phyloP scores from a whole-genome alignment of 2,329 filamentous ascomycete genomes.

The Malbranchea cinnamomea region DNA sequence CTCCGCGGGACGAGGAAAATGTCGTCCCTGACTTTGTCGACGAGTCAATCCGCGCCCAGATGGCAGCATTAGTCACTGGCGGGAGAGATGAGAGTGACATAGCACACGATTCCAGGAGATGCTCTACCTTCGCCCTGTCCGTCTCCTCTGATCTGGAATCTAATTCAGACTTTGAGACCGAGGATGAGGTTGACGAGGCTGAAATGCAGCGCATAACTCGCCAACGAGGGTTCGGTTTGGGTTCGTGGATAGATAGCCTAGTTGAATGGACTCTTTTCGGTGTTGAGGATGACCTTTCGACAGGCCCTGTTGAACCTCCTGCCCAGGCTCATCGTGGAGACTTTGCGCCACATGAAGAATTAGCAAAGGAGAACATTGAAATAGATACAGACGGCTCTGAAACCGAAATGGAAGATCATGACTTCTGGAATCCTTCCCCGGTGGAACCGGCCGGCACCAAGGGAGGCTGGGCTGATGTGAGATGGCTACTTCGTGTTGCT shows the following conservation, averaged over 20 bases:
- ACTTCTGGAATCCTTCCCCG: neutral
- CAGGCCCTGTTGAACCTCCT: slow-evolving; percentile 3
- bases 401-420: slow-evolving; percentile 6
- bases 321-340: slow-evolving; percentile 16
- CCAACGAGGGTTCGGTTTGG: slow-evolving; percentile 39
- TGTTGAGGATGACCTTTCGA: slow-evolving; percentile 31
- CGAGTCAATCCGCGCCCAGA: slow-evolving; percentile 25
- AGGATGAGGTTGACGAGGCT: slow-evolving; percentile 35
- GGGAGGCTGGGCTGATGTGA: slow-evolving; percentile 43
- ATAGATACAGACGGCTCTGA: slow-evolving; percentile 3
- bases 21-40: slow-evolving; percentile 37
- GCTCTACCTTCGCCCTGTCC: slow-evolving; percentile 7
- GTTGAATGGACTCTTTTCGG: slow-evolving; percentile 44
- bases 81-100: slow-evolving; percentile 5
- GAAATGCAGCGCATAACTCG: slow-evolving; percentile 38
- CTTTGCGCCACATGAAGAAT: slow-evolving; percentile 1
- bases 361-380: neutral
- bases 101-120: slow-evolving; percentile 10
- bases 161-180: slow-evolving; percentile 13
- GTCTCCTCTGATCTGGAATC: slow-evolving; percentile 12
- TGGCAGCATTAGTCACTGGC: slow-evolving; percentile 16
- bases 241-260: slow-evolving; percentile 41
- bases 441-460: slow-evolving; percentile 21
- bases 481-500: slow-evolving; percentile 42
- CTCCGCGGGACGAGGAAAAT: slow-evolving; percentile 8